Percentiles rank a stretch among this genome's conserved stretches.
These are phyloP conservation scores for Apodospora peruviana DNA, from an alignment of 495 filamentous ascomycete genomes.

Conservation along the genomic window DNA sequence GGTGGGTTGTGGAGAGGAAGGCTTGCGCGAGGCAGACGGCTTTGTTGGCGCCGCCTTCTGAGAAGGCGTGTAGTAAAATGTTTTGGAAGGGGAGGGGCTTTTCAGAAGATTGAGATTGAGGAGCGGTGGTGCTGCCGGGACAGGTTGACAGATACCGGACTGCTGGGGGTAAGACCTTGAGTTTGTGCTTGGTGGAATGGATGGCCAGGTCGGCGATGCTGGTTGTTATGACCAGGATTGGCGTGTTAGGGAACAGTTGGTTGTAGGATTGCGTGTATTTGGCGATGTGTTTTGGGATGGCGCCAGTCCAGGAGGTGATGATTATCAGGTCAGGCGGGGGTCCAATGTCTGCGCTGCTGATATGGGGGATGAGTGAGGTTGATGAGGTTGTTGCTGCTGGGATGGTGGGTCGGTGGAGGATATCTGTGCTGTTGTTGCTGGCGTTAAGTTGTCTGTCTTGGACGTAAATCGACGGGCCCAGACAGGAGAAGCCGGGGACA, in stretches of 20 bases:
- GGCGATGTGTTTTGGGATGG: slow-evolving; percentile 28
- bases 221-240: slow-evolving; percentile 30
- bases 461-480: neutral
- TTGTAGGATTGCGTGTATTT: slow-evolving; percentile 41
- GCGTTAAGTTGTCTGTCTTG: neutral
- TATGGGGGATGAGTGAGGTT: neutral
- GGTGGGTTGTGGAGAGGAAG: slow-evolving; percentile 10
- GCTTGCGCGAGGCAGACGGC: slow-evolving; percentile 20
- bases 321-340: slow-evolving; percentile 30
- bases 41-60: slow-evolving; percentile 37
- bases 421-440: neutral
- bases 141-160: slow-evolving; percentile 4
- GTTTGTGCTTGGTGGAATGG: slow-evolving; percentile 8
- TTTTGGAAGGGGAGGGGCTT: neutral
- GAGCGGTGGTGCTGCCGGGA: slow-evolving; percentile 16
- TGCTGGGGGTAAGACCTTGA: slow-evolving; percentile 12
- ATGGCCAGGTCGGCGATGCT: slow-evolving; percentile 16
- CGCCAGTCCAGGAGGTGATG: slow-evolving; percentile 41
- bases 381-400: neutral
- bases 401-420: neutral
- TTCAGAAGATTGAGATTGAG: neutral
- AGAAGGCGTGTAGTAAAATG: slow-evolving; percentile 39
- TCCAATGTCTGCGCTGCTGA: neutral
- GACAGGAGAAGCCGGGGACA: neutral
- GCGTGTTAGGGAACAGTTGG: slow-evolving; percentile 30